Conservation (phyloP, 139 green algal species). For the Micromonas pusilla region DNA sequence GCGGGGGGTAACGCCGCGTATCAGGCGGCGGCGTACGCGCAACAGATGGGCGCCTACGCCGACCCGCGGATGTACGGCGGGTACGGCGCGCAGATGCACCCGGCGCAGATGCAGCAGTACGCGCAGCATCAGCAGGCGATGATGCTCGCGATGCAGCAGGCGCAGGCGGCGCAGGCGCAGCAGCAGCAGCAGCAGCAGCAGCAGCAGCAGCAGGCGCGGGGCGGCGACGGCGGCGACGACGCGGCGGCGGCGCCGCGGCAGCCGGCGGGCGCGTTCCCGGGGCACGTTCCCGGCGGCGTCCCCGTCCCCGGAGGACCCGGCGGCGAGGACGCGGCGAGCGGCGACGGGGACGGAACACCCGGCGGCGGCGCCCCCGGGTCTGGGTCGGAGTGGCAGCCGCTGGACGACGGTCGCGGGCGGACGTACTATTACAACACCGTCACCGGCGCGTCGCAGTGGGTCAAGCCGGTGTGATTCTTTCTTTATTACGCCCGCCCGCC, state of each 20-base stretch:
- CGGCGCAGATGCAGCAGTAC: background rate
- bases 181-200: background rate
- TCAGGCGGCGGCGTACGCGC: background rate
- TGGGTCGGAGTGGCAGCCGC: background rate
- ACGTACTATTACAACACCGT: constrained; percentile 88
- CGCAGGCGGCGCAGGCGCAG: background rate
- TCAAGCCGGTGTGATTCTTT: too few relatives aligned
- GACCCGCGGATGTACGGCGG: background rate
- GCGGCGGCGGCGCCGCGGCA: background rate
- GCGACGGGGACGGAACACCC: too few relatives aligned
- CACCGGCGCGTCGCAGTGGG: constrained; percentile 82
- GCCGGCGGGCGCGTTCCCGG: background rate
- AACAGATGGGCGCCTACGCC: background rate
- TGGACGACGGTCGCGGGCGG: constrained; percentile 55
- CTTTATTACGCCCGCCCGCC: too few relatives aligned
- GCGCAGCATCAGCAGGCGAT: background rate
- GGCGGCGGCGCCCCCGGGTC: background rate
- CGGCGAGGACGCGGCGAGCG: background rate
- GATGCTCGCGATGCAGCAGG: background rate
- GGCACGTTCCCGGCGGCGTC: background rate
- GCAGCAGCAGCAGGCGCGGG: constrained; percentile 3
- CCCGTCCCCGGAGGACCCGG: background rate
- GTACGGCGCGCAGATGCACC: background rate
- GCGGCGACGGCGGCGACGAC: too few relatives aligned
- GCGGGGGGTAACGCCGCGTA: background rate